These are phyloP conservation scores for Fusarium pseudonygamai DNA, from an alignment of 2,329 filamentous ascomycete species.

Conservation along the genomic window DNA sequence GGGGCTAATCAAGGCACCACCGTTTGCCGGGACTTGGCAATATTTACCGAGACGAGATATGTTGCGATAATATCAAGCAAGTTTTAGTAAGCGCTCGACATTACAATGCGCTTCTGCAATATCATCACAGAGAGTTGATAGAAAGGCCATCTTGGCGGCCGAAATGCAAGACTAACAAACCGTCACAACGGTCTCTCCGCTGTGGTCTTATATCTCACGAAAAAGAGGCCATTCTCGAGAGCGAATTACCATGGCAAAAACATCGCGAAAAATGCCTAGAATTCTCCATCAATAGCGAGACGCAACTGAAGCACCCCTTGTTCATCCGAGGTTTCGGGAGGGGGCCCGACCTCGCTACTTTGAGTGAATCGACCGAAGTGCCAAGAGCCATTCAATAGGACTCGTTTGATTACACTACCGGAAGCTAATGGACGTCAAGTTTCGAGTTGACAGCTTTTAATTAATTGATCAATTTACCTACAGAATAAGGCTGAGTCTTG, in stretches of 20 bases:
- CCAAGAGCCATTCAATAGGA: slow-evolving; percentile 2
- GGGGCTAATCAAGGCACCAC: slow-evolving; percentile 15
- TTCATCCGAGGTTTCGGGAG: slow-evolving; percentile 34
- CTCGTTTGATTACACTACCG: neutral
- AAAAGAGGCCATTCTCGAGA: neutral
- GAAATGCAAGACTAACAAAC: neutral
- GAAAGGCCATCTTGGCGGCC: neutral
- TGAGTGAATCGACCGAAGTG: slow-evolving; percentile 19
- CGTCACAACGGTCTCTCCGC: neutral
- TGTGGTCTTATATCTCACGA: neutral
- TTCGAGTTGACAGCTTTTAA: slow-evolving; percentile 7
- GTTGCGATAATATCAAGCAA: neutral
- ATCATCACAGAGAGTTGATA: neutral
- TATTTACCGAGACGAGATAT: neutral
- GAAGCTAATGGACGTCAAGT: slow-evolving; percentile 12
- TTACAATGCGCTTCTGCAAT: neutral
- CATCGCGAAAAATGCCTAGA: neutral
- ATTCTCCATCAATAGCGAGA: slow-evolving; percentile 39
- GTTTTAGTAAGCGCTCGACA: slow-evolving; percentile 25
- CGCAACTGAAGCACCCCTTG: slow-evolving; percentile 34
- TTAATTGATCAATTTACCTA: neutral
- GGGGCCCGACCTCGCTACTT: slow-evolving; percentile 13
- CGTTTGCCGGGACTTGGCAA: slow-evolving; percentile 16
- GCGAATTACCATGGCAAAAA: neutral
- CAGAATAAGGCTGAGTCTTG: slow-evolving; percentile 14